A percentile compares a stretch with the other conserved stretches of the same genome.
These are phyloP conservation scores for Grosmannia serpens DNA, from an alignment of 2,329 filamentous ascomycete genomes.

Conservation along the genomic window DNA sequence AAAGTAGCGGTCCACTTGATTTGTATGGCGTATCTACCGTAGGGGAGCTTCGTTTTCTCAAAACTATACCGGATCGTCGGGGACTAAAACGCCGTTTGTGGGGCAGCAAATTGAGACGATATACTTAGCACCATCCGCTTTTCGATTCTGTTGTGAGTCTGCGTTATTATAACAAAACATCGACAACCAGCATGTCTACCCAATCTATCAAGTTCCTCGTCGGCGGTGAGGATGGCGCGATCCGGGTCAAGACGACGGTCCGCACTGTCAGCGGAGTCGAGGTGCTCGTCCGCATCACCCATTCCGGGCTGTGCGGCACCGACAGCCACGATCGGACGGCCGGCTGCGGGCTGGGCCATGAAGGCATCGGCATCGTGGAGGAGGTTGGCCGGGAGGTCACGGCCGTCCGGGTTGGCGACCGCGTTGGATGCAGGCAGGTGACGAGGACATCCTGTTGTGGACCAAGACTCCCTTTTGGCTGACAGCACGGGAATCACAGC, in stretches of 20 bases:
- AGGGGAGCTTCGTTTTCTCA: too few relatives aligned
- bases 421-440: conserved; percentile 87
- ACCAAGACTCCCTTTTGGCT: background rate
- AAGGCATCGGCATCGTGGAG: conserved; percentile 73
- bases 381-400: conserved; percentile 66
- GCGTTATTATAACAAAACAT: too few relatives aligned
- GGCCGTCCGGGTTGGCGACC: conserved; percentile 70
- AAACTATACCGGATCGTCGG: too few relatives aligned
- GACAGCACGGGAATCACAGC: background rate
- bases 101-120: too few relatives aligned
- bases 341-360: conserved; percentile 46
- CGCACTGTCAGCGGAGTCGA: conserved; percentile 6
- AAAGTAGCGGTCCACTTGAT: too few relatives aligned
- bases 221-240: background rate
- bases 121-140: too few relatives aligned
- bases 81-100: too few relatives aligned
- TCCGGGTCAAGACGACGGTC: background rate
- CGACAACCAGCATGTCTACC: background rate
- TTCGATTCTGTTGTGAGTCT: too few relatives aligned
- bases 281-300: conserved; percentile 24
- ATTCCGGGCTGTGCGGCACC: conserved; percentile 65
- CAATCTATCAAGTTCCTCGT: background rate
- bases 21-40: too few relatives aligned
- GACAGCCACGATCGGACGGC: conserved; percentile 70
- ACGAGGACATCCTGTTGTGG: background rate